A percentile compares a stretch with the other conserved stretches of the same genome.
Evolutionary conservation across 2,329 filamentous ascomycete species (phyloP).

Genomic region (Ampelomyces quisqualis): DNA sequence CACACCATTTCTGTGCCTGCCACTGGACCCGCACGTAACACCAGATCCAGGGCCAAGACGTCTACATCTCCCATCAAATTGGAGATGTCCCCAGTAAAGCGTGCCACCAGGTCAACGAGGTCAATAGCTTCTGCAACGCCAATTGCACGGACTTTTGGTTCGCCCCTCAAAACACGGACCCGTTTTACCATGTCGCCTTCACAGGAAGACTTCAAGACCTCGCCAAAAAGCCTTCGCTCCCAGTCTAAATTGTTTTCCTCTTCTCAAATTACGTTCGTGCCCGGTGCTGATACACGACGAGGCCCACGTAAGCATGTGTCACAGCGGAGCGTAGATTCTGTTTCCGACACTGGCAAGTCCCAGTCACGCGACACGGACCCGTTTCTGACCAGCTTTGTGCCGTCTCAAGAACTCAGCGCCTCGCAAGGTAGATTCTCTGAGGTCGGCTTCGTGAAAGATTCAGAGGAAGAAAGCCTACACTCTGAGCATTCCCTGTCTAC

Average conservation of each 20-base stretch:
- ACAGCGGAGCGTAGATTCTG: conserved; percentile 12
- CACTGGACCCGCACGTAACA: conserved; percentile 33
- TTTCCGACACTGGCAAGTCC: conserved; percentile 8
- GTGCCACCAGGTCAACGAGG: conserved; percentile 21
- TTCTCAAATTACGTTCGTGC: conserved; percentile 5
- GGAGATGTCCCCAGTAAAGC: conserved; percentile 9
- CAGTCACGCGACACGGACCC: conserved; percentile 13
- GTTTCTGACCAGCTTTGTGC: conserved; percentile 17
- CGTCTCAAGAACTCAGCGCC: conserved; percentile 27
- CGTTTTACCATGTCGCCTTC: conserved; percentile 22
- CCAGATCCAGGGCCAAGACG: conserved; percentile 34
- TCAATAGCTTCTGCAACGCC: conserved; percentile 21
- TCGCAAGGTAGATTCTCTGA: conserved; percentile 28
- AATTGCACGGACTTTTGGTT: conserved; percentile 13
- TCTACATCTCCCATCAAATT: conserved; percentile 24
- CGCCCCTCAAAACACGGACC: conserved; percentile 21
- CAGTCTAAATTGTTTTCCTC: conserved; percentile 31
- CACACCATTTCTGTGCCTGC: conserved; percentile 21
- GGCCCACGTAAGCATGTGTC: conserved; percentile 17
- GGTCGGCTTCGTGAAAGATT: conserved; percentile 32
- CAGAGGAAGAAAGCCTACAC: conserved; percentile 32
- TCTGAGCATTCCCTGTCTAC: conserved; percentile 35
- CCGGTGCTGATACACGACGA: conserved; percentile 2
- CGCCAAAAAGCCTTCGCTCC: conserved; percentile 33
- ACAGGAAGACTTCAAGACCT: conserved; percentile 19